Evolutionary conservation across 805 yeast species (phyloP).

Genomic region (Metschnikowia peoriensis): DNA sequence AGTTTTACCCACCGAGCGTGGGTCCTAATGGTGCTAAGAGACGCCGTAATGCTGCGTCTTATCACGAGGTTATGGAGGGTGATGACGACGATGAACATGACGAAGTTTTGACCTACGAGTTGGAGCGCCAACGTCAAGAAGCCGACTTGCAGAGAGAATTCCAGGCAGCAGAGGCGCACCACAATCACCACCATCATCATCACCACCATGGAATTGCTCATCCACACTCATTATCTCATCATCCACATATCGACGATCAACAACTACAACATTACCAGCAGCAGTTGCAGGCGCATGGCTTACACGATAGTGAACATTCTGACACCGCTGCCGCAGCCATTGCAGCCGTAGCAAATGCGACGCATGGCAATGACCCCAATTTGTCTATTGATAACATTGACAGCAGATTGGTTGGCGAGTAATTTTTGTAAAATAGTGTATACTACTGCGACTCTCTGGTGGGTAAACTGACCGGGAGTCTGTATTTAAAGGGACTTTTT

Average conservation of each 20-base stretch:
- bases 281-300: conserved; percentile 28
- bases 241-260: conserved; percentile 26
- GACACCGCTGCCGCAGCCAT: conserved; percentile 39
- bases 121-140: conserved; percentile 21
- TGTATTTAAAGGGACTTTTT: not conserved
- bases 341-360: conserved; percentile 39
- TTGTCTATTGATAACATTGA: conserved; percentile 46
- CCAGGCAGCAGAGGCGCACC: conserved; percentile 20
- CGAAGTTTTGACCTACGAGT: conserved; percentile 22
- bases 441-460: conserved; percentile 10
- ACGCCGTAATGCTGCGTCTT: conserved; percentile 18
- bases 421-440: conserved; percentile 21
- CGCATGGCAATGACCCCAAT: conserved; percentile 29
- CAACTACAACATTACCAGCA: conserved; percentile 27
- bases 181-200: conserved; percentile 12
- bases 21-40: conserved; percentile 13
- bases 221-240: conserved; percentile 20
- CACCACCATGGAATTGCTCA: conserved; percentile 14
- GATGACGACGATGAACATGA: conserved; percentile 23
- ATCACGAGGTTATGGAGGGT: conserved; percentile 21
- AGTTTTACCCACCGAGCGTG: conserved; percentile 21
- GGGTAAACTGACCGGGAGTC: not conserved
- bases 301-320: conserved; percentile 20
- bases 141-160: conserved; percentile 23
- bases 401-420: conserved; percentile 45